Conservation (phyloP, 2,329 filamentous ascomycete species). For the Rhynchosporium agropyri region DNA sequence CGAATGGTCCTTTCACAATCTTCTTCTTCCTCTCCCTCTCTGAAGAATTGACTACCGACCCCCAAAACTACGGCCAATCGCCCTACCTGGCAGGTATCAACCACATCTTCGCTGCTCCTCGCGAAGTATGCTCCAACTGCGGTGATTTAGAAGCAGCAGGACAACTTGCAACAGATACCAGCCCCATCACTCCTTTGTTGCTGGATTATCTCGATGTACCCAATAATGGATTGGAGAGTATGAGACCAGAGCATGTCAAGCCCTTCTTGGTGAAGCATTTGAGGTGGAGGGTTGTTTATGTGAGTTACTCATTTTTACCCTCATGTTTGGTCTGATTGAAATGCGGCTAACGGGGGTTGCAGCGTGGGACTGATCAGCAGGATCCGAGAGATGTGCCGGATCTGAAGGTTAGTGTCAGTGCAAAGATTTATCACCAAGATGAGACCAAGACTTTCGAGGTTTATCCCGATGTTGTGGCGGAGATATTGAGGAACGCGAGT, state of each 20-base stretch:
- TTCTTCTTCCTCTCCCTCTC: constrained; percentile 16
- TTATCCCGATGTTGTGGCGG: constrained; percentile 11
- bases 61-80: constrained; percentile 9
- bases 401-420: constrained; percentile 11
- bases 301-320: constrained; percentile 11
- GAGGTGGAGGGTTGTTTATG: constrained; percentile 17
- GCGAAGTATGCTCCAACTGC: constrained; percentile 18
- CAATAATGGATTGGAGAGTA: constrained; percentile 14
- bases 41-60: constrained; percentile 8
- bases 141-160: constrained; percentile 14
- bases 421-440: constrained; percentile 11
- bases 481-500: constrained; percentile 10
- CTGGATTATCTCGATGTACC: constrained; percentile 19
- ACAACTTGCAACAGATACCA: constrained; percentile 16
- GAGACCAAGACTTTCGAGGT: constrained; percentile 9
- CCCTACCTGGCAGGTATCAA: constrained; percentile 18
- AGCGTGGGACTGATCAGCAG: constrained; percentile 2
- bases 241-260: constrained; percentile 19
- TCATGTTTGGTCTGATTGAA: constrained; percentile 6
- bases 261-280: constrained; percentile 20
- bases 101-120: constrained; percentile 16
- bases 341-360: constrained; percentile 4
- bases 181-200: constrained; percentile 16
- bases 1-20: constrained; percentile 20
- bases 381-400: constrained; percentile 12